Evolutionary conservation across 768 basidiomycete genomes (phyloP), one percentile per base, ranked within the genome.

Genomic region (Leccinum fibrillosum): DNA sequence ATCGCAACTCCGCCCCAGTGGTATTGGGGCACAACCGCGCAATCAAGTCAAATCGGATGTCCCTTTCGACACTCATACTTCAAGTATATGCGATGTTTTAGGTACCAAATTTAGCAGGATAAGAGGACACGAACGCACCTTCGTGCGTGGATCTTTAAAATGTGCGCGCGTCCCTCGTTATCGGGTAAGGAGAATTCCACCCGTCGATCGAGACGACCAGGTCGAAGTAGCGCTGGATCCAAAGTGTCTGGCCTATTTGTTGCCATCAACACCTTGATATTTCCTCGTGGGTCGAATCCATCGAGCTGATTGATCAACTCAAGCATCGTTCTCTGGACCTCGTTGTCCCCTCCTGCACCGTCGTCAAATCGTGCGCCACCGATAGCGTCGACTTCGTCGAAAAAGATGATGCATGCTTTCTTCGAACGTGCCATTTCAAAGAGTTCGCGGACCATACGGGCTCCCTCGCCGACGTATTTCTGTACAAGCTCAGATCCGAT

Each of bases 401-500:
- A 98, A 78, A 99, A 99, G 69, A 99, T 98, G 70, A 99, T 98
- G 69, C 97, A 98, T 1, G 97, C 97, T 75, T 98, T 98, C 80
- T 98, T 98, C 63, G 88, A 88, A 61, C 97, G 84, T 30, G 97
- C 97, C 96, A 98, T 98, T 76, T 98, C 97, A 74, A 99, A 99
- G 57, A 98, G 78, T 70, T 98, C 97, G 50, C 97, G 88, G 17
- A 99, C 95, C 97, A 98, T 98, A 58, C 97, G 82, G 7, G 97
- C 97, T 59, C 97, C 97, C 75, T 99, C 97, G 49, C 97, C 97
- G 52, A 99, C 97, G 71, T 99, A 99, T 74, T 99, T 99, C 75
- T 99, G 97, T n/a, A 99, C 97, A 15, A 99, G 82, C 73, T 99
- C 97, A 12, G 96, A 98, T 13, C 97, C 97, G 69, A 98, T 98